phyloP scores from a whole-genome alignment of 176 grass and related monocot species.

The Triticum urartu region DNA sequence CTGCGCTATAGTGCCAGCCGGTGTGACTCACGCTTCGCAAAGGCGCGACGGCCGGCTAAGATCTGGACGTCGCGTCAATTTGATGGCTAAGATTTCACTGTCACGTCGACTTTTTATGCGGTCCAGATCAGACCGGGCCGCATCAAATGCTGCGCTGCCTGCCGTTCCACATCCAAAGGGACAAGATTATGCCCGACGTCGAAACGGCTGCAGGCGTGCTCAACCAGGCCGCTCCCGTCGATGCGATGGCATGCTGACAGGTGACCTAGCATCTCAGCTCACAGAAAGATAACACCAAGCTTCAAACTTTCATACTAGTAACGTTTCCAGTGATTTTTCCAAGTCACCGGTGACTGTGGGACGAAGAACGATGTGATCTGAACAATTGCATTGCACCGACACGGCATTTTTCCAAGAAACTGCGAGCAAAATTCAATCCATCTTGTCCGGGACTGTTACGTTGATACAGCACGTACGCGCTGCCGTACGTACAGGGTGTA shows the following conservation, averaged over 20 bases:
- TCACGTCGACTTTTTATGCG: constrained; percentile 19
- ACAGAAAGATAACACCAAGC: background rate
- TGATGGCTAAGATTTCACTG: constrained; percentile 13
- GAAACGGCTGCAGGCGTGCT: background rate
- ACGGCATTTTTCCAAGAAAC: background rate
- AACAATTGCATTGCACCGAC: background rate
- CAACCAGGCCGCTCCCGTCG: background rate
- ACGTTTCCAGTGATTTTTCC: background rate
- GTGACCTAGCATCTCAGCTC: background rate
- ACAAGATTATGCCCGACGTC: background rate
- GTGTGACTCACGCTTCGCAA: background rate
- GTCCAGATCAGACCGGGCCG: background rate
- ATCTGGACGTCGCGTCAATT: constrained; percentile 12
- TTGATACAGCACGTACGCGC: background rate
- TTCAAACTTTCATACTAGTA: no score
- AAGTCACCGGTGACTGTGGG: background rate
- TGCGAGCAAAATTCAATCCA: background rate
- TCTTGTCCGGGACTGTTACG: background rate
- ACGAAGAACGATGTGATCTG: background rate
- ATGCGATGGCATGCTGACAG: background rate
- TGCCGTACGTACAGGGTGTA: constrained; percentile 28
- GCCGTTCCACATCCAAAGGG: background rate
- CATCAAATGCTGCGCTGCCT: background rate
- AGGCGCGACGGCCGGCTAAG: background rate
- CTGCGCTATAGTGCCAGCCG: background rate